Evolutionary conservation across 1,284 basidiomycete species (phyloP).

Genomic region (Marasmius fiardii): DNA sequence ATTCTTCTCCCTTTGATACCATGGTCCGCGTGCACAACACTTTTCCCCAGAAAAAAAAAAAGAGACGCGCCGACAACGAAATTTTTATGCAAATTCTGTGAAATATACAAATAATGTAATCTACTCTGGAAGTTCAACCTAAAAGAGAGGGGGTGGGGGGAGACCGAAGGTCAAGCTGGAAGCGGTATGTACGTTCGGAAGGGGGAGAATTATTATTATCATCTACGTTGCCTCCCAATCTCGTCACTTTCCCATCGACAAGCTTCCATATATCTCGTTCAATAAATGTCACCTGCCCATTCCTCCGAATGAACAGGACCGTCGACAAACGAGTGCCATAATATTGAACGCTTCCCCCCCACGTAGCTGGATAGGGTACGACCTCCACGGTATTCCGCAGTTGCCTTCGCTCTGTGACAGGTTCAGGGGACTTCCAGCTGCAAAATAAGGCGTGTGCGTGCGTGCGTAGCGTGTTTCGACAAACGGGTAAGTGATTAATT

Average conservation of each 20-base stretch:
- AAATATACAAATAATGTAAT: background rate
- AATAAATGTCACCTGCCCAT: slow-evolving; percentile 60
- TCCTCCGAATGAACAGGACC: slow-evolving; percentile 60
- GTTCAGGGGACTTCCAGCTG: slow-evolving; percentile 47
- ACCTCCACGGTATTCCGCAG: slow-evolving; percentile 63
- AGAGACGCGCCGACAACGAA: slow-evolving; percentile 12
- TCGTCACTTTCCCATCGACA: slow-evolving; percentile 31
- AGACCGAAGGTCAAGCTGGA: slow-evolving; percentile 33
- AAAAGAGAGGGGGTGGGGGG: background rate
- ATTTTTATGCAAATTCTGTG: slow-evolving; percentile 12
- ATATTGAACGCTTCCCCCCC: slow-evolving; percentile 21
- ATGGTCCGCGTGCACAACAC: background rate
- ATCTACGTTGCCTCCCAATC: slow-evolving; percentile 28
- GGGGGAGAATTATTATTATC: slow-evolving; percentile 14
- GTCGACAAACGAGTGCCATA: slow-evolving; percentile 77
- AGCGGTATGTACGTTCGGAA: slow-evolving; percentile 50
- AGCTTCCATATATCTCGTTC: slow-evolving; percentile 70
- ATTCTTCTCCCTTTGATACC: background rate
- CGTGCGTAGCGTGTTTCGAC: too few relatives aligned
- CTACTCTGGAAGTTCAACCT: background rate
- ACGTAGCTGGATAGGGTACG: slow-evolving; percentile 35
- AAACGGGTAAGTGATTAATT: background rate
- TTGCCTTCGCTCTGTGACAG: slow-evolving; percentile 45
- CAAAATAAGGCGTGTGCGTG: background rate
- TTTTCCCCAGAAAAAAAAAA: too few relatives aligned